A percentile compares a stretch with the other conserved stretches of the same genome.
These are phyloP conservation scores for Leishmania aethiopica DNA, from an alignment of 208 protist genomes.

Conservation along the genomic window DNA sequence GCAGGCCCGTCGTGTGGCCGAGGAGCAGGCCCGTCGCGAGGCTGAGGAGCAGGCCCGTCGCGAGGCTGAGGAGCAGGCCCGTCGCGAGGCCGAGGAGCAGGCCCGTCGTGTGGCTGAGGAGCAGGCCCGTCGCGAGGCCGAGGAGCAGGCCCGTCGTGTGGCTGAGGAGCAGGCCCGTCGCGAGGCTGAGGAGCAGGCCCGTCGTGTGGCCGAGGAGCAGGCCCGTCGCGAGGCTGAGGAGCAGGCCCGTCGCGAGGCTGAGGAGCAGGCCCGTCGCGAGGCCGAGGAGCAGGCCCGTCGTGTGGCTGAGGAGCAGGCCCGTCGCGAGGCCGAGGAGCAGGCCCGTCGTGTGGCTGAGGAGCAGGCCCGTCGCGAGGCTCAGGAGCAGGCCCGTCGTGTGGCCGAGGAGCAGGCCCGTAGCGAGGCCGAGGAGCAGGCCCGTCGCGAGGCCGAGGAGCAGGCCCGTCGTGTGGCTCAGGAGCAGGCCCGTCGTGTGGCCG, in stretches of 20 bases:
- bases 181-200: conserved; percentile 41
- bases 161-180: conserved; percentile 44
- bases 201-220: conserved; percentile 26
- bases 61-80: conserved; percentile 43
- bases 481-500: too few species aligned
- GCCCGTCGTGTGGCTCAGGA: too few species aligned
- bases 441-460: conserved; percentile 42
- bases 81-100: conserved; percentile 30
- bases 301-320: conserved; percentile 20
- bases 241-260: conserved; percentile 18
- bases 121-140: conserved; percentile 32
- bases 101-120: conserved; percentile 40
- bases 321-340: conserved; percentile 18
- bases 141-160: conserved; percentile 39
- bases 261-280: conserved; percentile 29
- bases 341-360: conserved; percentile 30
- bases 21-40: conserved; percentile 40
- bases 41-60: conserved; percentile 80
- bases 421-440: conserved; percentile 60
- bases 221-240: conserved; percentile 32
- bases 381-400: conserved; percentile 57
- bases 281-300: conserved; percentile 17
- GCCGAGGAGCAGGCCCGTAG: conserved; percentile 45
- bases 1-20: conserved; percentile 57
- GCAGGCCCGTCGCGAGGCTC: conserved; percentile 29